Base-by-base conservation (phyloP, 352 stramenopile genomes). In the Thraustochytrium sp. region DNA sequence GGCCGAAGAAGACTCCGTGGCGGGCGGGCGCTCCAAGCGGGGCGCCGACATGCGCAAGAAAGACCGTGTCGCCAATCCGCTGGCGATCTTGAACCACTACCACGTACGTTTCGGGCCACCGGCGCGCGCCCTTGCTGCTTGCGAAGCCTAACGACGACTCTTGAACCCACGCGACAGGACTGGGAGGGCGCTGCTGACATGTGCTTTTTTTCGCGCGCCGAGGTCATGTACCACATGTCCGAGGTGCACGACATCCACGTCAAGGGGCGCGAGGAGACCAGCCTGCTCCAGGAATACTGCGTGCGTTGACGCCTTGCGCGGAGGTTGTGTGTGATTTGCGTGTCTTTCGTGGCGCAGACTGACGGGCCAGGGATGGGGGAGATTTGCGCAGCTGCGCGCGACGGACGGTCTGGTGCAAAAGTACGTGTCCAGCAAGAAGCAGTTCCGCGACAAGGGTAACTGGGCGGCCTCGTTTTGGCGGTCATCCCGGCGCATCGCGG, bases 401-500 rank as follows among this genome's bases (percentile, higher is more conserved):
- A 72, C 59, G 9, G 59, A 72, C 36, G 59, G 59, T 49, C 59
- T 72, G 11, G 59, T 72, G 59, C 59, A 72, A 29, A 72, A 72
- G 26, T 72, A 29, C 40, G 59, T 72, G 23, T 72, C 59, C 21
- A 11, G n/a, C 16, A 72, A 26, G 13, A 16, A 4, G 0, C 2
- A 72, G 36, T 44, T 72, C 46, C 59, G 59, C 3, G 40, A 72
- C 40, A 5, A 44, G 4, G 59, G 59, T 16, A 72, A 72, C 26
- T 72, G 59, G 59, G 59, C 59, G 26, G 59, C 40, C 34, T 34
- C 26, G 3, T 72, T 72, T 46, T 72, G 59, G 59, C 34, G 40
- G 21, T 49, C 59, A 26, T 44, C 42, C 40, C 34, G 36, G 42
- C 26, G 26, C 40, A 44, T 44, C 46, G 59, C 59, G 4, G 59